Evolutionary conservation across 495 filamentous ascomycete species (phyloP).

Genomic region (Pyrenula aspistea): DNA sequence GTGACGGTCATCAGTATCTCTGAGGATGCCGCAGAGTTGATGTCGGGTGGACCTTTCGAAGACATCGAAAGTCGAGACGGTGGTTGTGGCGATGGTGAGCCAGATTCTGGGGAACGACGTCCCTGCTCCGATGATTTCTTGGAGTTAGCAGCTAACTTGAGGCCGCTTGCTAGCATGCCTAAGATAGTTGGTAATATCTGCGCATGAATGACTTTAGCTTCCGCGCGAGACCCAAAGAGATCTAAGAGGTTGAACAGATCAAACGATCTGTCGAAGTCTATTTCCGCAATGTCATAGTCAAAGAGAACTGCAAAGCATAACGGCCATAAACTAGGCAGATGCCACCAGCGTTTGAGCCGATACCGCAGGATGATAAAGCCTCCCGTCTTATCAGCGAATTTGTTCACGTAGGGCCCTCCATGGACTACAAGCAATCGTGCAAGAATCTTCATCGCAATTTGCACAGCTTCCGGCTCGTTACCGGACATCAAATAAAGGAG

Average conservation of each 20-base stretch:
- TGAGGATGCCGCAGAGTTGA: neutral
- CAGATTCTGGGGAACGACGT: neutral
- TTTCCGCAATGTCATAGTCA: constrained; percentile 61
- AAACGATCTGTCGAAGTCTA: constrained; percentile 62
- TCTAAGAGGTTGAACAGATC: constrained; percentile 62
- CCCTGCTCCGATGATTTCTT: neutral
- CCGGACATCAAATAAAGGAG: constrained; percentile 87
- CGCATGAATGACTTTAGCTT: constrained; percentile 55
- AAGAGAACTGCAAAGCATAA: constrained; percentile 86
- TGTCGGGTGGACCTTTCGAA: neutral
- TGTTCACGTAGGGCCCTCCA: constrained; percentile 65
- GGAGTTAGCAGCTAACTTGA: constrained; percentile 47
- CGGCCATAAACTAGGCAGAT: constrained; percentile 71
- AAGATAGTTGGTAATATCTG: constrained; percentile 71
- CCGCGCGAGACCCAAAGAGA: constrained; percentile 43
- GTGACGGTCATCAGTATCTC: constrained; percentile 57
- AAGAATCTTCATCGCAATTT: constrained; percentile 73
- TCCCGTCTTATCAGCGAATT: constrained; percentile 74
- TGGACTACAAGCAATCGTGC: constrained; percentile 74
- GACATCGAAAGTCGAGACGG: neutral
- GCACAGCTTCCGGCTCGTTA: constrained; percentile 69
- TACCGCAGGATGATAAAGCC: constrained; percentile 77
- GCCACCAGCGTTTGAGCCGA: constrained; percentile 81
- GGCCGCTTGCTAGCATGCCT: constrained; percentile 76
- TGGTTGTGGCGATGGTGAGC: neutral